phyloP scores from a whole-genome alignment of 2,329 filamentous ascomycete species.

The Escovopsis sp. region DNA sequence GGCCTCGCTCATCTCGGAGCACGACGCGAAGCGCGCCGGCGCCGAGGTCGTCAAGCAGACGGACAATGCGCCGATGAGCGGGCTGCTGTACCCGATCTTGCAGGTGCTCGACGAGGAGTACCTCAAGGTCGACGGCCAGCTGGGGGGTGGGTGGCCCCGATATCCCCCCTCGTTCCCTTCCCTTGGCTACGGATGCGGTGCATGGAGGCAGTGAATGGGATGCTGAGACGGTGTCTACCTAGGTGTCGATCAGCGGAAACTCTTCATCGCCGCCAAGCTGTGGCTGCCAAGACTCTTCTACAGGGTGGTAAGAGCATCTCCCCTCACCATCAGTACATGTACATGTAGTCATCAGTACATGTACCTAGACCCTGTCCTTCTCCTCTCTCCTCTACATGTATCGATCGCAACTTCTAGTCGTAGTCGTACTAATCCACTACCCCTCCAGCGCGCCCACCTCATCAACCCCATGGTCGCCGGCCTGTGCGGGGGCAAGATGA shows the following conservation, averaged over 20 bases:
- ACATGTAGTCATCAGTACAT: no score
- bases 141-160: constrained; percentile 41
- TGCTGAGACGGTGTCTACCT: no score
- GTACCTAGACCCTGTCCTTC: no score
- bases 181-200: background rate
- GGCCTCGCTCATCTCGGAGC: constrained; percentile 52
- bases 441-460: constrained; percentile 20
- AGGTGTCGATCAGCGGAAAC: constrained; percentile 67
- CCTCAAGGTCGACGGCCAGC: constrained; percentile 74
- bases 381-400: no score
- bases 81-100: constrained; percentile 34
- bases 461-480: constrained; percentile 74
- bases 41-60: constrained; percentile 92
- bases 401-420: no score
- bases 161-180: background rate
- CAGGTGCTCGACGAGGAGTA: constrained; percentile 87
- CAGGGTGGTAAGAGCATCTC: constrained; percentile 33
- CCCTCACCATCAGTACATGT: no score
- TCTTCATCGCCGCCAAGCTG: constrained; percentile 75
- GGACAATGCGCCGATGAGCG: constrained; percentile 51
- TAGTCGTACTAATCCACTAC: no score
- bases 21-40: constrained; percentile 79
- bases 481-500: constrained; percentile 76
- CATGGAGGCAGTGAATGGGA: no score
- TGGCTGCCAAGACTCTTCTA: constrained; percentile 77